Evolutionary conservation across 352 stramenopile genomes (phyloP).

Genomic region (Globisporangium uncinulatum): DNA sequence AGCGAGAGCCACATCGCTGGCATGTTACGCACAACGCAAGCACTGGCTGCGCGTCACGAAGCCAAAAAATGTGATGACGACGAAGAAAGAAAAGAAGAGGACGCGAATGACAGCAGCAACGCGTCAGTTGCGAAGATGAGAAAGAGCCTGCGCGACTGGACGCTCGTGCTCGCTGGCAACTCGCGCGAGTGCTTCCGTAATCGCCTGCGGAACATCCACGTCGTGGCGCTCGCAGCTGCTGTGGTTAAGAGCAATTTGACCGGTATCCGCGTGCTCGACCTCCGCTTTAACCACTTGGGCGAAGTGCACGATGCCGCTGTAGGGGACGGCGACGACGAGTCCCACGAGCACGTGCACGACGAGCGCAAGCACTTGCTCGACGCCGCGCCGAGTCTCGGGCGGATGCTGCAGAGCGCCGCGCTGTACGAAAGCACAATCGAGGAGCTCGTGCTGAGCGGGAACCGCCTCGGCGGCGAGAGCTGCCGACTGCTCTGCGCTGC

Average conservation of each 20-base stretch:
- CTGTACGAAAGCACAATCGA: constrained; percentile 47
- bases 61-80: not conserved
- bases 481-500: constrained; percentile 47
- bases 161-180: constrained; percentile 46
- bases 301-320: constrained; percentile 18
- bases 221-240: constrained; percentile 43
- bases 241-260: constrained; percentile 43
- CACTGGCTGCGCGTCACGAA: constrained; percentile 33
- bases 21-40: constrained; percentile 41
- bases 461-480: constrained; percentile 53
- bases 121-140: not conserved
- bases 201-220: constrained; percentile 59
- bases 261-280: constrained; percentile 37
- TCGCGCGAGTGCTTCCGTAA: constrained; percentile 50
- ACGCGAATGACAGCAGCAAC: constrained; percentile 2
- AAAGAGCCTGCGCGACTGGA: constrained; percentile 4
- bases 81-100: not conserved
- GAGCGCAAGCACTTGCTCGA: constrained; percentile 46
- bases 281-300: constrained; percentile 52
- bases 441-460: constrained; percentile 52
- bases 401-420: constrained; percentile 38
- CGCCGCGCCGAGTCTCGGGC: constrained; percentile 31
- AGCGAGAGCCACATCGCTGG: constrained; percentile 21
- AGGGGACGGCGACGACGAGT: constrained; percentile 14
- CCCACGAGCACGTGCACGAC: constrained; percentile 12